Conservation (phyloP, 345 rosid species). For the Combretum micranthum region DNA sequence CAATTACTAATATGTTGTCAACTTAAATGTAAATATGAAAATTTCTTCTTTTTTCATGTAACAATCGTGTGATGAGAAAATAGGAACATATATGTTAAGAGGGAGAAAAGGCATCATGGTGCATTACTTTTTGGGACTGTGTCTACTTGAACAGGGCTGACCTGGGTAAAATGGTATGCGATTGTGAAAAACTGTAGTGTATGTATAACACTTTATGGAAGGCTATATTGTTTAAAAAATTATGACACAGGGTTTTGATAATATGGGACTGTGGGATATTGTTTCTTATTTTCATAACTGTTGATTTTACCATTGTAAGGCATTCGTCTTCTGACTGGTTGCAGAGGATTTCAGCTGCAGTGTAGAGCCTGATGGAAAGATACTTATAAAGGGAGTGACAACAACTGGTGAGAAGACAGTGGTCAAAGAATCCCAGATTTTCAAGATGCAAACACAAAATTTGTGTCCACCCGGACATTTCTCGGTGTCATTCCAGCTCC, state of each 20-base stretch:
- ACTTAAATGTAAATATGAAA: neutral
- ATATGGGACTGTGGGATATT: neutral
- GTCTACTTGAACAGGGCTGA: too few relatives aligned
- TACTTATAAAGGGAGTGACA: constrained; percentile 58
- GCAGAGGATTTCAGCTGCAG: constrained; percentile 70
- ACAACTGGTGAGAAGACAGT: constrained; percentile 69
- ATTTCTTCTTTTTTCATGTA: too few relatives aligned
- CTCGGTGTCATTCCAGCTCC: constrained; percentile 56
- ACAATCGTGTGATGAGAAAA: too few relatives aligned
- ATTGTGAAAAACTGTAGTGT: too few relatives aligned
- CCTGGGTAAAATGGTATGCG: too few relatives aligned
- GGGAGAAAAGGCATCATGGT: too few relatives aligned
- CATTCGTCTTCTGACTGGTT: neutral
- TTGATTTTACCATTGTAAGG: neutral
- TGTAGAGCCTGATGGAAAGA: constrained; percentile 50
- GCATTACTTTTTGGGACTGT: too few relatives aligned
- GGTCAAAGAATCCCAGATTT: constrained; percentile 45
- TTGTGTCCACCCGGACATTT: constrained; percentile 71
- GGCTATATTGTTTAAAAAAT: too few relatives aligned
- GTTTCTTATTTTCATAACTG: neutral
- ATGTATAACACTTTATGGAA: too few relatives aligned
- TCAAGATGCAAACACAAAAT: constrained; percentile 63
- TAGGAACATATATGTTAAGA: too few relatives aligned
- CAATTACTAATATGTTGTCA: neutral
- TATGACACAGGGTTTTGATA: too few relatives aligned